Evolutionary conservation across 192 early-diverging fungal species (phyloP), one percentile per base, ranked within the genome.

Genomic region (Backusella mclennaniae): DNA sequence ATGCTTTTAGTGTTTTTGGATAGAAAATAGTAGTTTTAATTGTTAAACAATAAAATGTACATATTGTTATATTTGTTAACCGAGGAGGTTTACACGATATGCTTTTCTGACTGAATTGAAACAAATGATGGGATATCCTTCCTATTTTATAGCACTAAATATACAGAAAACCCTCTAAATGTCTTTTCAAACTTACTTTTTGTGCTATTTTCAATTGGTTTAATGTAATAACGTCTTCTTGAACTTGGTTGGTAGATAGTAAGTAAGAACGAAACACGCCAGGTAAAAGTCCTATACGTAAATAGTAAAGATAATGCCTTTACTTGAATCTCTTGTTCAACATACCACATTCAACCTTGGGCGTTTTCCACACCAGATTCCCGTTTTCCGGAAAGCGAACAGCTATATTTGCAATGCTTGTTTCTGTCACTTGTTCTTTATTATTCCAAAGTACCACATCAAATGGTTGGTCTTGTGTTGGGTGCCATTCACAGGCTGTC

Each of bases 41-140:
- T n/a, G 49, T 8, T 21, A 5, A 19, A 8, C 17, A 53, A n/a
- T 39, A 39, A 39, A 39, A 53, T 53, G 46, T 52, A 52, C 17
- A n/a, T 53, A 53, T 53, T 53, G 4, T 26, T 56, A 9, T 56
- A 21, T 19, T 21, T 56, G 9, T 21, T 56, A 44, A 63, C 0
- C 12, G 9, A 75, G 39, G 41, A n/a, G 41, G 19, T 49, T 49
- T 14, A 79, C 78, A 9, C 52, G 35, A 35, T 83, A 89, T 21
- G 81, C 82, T 44, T 85, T 86, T 56, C 86, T 76, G 12, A 89
- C 86, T 21, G 88, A 89, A 71, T 89, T 89, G 74, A 89, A 89
- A 56, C 86, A 89, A 35, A 85, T 81, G 66, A 89, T 86, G 69
- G 66, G 79, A 72, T 82, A 39, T 36, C 78, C 79, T 49, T 84